Percentiles rank a stretch among this genome's conserved stretches.
Conservation (phyloP, 164 flowering plant genomes). For the Liriodendron chinense region DNA sequence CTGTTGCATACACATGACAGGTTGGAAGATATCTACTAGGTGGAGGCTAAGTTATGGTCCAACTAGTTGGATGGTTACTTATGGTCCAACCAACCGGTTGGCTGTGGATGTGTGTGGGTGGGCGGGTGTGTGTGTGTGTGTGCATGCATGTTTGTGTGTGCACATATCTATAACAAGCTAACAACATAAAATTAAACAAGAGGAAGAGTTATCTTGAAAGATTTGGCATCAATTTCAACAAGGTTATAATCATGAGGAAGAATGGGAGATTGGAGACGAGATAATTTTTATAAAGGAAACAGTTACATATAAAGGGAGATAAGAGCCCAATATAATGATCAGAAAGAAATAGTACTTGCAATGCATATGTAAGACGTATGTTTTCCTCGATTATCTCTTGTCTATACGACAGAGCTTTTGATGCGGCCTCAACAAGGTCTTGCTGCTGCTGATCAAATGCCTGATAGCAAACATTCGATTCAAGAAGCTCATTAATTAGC, state of each 20-base stretch:
- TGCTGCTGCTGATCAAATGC: constrained; percentile 99
- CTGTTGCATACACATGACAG: no score
- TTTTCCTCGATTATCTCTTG: constrained; percentile 97
- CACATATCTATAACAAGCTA: no score
- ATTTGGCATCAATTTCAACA: background rate
- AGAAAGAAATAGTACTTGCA: constrained; percentile 58
- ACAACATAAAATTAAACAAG: no score
- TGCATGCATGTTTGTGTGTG: no score
- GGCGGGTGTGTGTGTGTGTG: no score
- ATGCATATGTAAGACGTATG: constrained; percentile 78
- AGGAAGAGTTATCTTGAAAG: no score
- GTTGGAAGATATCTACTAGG: no score
- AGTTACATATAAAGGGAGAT: background rate
- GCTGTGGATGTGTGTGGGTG: no score
- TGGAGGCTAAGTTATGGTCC: no score
- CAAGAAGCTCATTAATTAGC: background rate
- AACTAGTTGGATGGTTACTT: no score
- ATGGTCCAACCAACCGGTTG: no score
- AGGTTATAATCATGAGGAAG: background rate
- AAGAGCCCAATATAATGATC: background rate
- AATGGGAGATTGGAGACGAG: background rate
- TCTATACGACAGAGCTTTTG: constrained; percentile 92
- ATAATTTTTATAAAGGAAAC: no score
- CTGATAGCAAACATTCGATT: constrained; percentile 27
- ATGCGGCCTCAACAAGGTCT: constrained; percentile 89